phyloP scores from a whole-genome alignment of 2,329 filamentous ascomycete species.

The Dothidotthia symphoricarpi region DNA sequence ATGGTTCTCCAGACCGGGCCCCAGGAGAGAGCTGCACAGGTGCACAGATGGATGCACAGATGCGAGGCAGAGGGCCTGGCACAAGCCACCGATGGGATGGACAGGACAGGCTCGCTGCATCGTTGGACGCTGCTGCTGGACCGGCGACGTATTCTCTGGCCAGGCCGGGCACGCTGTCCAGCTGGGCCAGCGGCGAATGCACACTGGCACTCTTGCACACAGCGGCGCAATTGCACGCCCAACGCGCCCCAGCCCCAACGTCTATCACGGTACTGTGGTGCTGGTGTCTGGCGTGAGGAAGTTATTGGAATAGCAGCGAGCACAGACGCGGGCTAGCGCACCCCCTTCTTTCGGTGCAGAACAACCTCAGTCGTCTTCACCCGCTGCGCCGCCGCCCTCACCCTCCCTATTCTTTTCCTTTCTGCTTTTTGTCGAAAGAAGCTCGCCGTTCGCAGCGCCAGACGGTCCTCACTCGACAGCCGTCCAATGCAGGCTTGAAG shows the following conservation, averaged over 20 bases:
- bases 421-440: slow-evolving; percentile 31
- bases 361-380: slow-evolving; percentile 24
- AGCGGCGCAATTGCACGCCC: neutral
- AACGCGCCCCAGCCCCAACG: neutral
- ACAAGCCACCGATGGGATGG: too few relatives aligned
- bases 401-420: slow-evolving; percentile 38
- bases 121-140: too few relatives aligned
- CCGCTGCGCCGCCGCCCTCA: slow-evolving; percentile 23
- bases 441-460: slow-evolving; percentile 23
- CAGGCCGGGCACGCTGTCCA: too few relatives aligned
- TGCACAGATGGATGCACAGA: too few relatives aligned
- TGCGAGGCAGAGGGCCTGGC: too few relatives aligned
- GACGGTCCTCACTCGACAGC: slow-evolving; percentile 20
- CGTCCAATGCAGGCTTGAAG: slow-evolving; percentile 43
- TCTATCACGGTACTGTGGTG: slow-evolving; percentile 1
- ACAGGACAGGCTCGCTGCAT: too few relatives aligned
- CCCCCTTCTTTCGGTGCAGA: slow-evolving; percentile 19
- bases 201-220: neutral
- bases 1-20: too few relatives aligned
- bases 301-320: slow-evolving; percentile 11
- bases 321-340: slow-evolving; percentile 15
- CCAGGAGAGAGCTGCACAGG: too few relatives aligned
- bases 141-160: too few relatives aligned
- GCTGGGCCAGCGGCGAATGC: neutral
- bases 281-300: slow-evolving; percentile 15